Evolutionary conservation across 257 asterid species (phyloP), one percentile per base, ranked within the genome.

Genomic region (Plantago elongata): DNA sequence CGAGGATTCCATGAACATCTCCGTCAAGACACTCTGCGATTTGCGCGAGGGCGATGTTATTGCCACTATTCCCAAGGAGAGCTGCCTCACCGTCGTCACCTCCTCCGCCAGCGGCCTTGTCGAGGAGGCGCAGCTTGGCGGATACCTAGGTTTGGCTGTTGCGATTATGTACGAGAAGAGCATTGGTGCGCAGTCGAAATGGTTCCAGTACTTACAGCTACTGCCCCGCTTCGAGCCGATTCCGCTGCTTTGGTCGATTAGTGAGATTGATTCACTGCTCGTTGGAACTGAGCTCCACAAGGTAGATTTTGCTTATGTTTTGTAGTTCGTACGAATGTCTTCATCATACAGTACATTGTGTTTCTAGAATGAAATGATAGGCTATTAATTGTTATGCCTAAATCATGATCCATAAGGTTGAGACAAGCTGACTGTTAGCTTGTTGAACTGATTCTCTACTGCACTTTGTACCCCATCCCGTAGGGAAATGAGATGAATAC

Each of bases 161-260:
- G 95, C 93, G 5, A 15, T 91, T 17, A 91, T 91, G 98, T 88
- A 82, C 67, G 97, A 91, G 78, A 83, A 74, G 59, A 91, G 92
- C 75, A 82, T 86, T n/a, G 95, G 95, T 13, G 68, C 82, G 5
- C 68, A 71, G 15, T 88, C 97, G 14, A 77, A 81, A 56, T 91
- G 97, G 98, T 91, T 84, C 71, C 84, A 74, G 62, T 91, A 91
- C 65, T 77, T 91, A 9, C 87, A 88, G 40, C 54, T 79, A 65
- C 60, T 86, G 79, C 97, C 97, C 6, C 61, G 61, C 10, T 61
- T 69, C 44, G 98, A 91, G 80, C 89, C 94, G 48, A 86, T 91
- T 70, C 95, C 98, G 13, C 64, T 91, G 78, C 81, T 91, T 8
- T 91, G 97, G 97, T 78, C 92, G 17, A 22, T 67, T 59, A 11